A percentile compares a stretch with the other conserved stretches of the same genome.
These are phyloP conservation scores for Phytomonas serpens DNA, from an alignment of 208 protist species.

Conservation along the genomic window DNA sequence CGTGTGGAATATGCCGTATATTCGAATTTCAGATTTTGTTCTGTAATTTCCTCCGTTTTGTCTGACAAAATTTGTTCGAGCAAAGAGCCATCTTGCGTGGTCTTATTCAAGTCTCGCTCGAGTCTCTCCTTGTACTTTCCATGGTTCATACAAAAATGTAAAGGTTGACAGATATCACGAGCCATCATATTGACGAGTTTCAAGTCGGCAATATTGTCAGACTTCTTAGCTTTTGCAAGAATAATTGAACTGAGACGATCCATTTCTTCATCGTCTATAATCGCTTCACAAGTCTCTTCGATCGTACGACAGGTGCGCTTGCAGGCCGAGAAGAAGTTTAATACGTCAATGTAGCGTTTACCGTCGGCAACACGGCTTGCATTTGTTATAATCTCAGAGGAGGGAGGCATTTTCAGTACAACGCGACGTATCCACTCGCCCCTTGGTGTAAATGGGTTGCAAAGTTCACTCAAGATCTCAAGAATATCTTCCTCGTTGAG, in stretches of 20 bases:
- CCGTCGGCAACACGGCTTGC: slow-evolving; percentile 3
- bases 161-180: neutral
- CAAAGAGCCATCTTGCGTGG: slow-evolving; percentile 10
- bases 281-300: slow-evolving; percentile 32
- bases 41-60: slow-evolving; percentile 24
- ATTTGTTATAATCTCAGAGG: slow-evolving; percentile 9
- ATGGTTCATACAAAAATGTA: neutral
- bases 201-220: neutral
- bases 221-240: slow-evolving; percentile 11
- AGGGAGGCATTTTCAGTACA: slow-evolving; percentile 9
- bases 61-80: slow-evolving; percentile 12
- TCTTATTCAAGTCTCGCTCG: neutral
- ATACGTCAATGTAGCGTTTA: slow-evolving; percentile 10
- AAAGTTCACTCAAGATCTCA: slow-evolving; percentile 52
- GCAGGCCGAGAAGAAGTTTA: slow-evolving; percentile 35
- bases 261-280: slow-evolving; percentile 30
- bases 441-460: slow-evolving; percentile 45
- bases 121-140: neutral
- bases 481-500: slow-evolving; percentile 66
- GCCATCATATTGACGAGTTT: neutral
- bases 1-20: slow-evolving; percentile 58
- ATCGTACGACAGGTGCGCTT: slow-evolving; percentile 61
- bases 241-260: slow-evolving; percentile 27
- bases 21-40: slow-evolving; percentile 61
- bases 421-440: slow-evolving; percentile 69